These are phyloP conservation scores for Bjerkandera adusta DNA, from an alignment of 1,284 basidiomycete genomes.

Conservation along the genomic window DNA sequence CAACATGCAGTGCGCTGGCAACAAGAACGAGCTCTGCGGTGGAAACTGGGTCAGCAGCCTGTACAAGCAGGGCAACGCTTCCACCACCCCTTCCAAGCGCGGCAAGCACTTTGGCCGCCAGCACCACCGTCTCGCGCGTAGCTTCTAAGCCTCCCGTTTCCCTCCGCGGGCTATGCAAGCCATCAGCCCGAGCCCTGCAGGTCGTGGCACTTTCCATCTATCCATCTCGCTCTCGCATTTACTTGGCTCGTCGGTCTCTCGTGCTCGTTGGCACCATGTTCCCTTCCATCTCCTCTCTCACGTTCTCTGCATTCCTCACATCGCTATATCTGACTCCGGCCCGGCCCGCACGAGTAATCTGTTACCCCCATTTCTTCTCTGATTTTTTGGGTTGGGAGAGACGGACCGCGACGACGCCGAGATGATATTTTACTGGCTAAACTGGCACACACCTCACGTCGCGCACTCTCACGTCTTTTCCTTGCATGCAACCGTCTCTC, in stretches of 20 bases:
- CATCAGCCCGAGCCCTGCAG: not conserved
- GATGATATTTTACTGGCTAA: slow-evolving; percentile 14
- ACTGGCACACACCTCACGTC: not conserved
- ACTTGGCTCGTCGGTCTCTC: no score
- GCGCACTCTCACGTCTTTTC: not conserved
- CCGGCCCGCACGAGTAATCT: slow-evolving; percentile 4
- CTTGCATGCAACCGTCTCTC: not conserved
- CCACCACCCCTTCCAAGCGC: slow-evolving; percentile 9
- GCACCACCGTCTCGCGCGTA: slow-evolving; percentile 11
- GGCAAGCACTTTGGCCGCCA: slow-evolving; percentile 20
- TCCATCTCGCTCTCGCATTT: slow-evolving; percentile 2
- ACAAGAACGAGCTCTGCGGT: slow-evolving; percentile 17
- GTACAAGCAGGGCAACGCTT: slow-evolving; percentile 15
- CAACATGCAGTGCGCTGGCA: slow-evolving; percentile 25
- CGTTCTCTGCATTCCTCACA: no score
- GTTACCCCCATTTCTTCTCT: not conserved
- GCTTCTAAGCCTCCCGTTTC: slow-evolving; percentile 6
- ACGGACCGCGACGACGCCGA: slow-evolving; percentile 7
- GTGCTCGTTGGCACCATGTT: not conserved
- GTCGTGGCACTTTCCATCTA: slow-evolving; percentile 1
- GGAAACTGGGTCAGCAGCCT: slow-evolving; percentile 23
- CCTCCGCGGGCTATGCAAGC: not conserved
- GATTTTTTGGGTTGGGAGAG: not conserved
- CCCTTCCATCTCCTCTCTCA: no score
- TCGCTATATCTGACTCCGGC: no score